phyloP scores from a whole-genome alignment of 2,329 filamentous ascomycete species.

The Tolypocladium ophioglossoides region DNA sequence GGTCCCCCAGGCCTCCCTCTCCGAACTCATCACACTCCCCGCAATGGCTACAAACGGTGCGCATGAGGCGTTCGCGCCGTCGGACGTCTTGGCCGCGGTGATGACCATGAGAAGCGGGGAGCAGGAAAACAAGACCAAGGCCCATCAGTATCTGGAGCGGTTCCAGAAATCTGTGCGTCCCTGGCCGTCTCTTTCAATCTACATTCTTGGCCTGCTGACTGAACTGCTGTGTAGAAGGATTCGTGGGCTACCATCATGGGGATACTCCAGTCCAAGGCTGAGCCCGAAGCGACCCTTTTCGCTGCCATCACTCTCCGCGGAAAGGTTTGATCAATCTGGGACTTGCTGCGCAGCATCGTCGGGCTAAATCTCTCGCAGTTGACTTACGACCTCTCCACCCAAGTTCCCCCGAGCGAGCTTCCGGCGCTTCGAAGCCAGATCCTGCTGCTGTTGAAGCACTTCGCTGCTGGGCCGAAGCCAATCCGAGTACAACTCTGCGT shows the following conservation, averaged over 20 bases:
- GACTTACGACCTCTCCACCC: constrained; percentile 80
- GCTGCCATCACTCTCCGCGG: constrained; percentile 94
- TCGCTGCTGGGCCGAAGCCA: constrained; percentile 70
- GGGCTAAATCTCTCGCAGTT: constrained; percentile 48
- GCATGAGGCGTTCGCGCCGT: constrained; percentile 64
- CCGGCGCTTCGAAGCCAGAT: constrained; percentile 74
- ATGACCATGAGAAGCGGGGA: constrained; percentile 84
- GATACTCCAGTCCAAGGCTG: constrained; percentile 72
- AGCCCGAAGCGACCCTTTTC: constrained; percentile 83
- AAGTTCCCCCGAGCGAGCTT: constrained; percentile 68
- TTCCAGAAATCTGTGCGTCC: constrained; percentile 89
- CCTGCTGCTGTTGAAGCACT: constrained; percentile 69
- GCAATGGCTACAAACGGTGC: constrained; percentile 57
- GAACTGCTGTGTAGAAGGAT: constrained; percentile 51
- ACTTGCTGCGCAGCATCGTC: background rate
- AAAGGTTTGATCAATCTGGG: constrained; percentile 53
- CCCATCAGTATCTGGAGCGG: constrained; percentile 80
- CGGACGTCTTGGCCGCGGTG: constrained; percentile 71
- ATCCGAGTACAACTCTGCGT: constrained; percentile 90
- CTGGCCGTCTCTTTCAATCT: background rate
- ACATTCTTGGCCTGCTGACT: background rate
- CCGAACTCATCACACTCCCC: constrained; percentile 5
- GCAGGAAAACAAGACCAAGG: constrained; percentile 74
- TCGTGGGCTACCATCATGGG: constrained; percentile 85
- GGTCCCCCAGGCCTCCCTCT: background rate